Evolutionary conservation across 2,329 filamentous ascomycete species (phyloP), one percentile per base, ranked within the genome.

Genomic region (Colletotrichum godetiae): DNA sequence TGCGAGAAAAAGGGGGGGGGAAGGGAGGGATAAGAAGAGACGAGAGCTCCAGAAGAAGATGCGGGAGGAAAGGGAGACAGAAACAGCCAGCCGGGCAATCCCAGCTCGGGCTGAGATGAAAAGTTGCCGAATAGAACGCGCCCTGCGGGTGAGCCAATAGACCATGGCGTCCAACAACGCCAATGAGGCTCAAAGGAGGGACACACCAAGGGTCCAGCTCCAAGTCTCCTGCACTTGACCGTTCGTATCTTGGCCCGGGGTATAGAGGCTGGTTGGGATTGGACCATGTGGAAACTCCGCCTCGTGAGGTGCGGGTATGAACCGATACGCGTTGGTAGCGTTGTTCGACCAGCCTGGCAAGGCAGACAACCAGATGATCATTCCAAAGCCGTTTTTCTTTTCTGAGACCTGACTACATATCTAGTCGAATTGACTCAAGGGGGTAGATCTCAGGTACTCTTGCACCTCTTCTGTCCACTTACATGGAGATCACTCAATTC

Each of bases 41-140:
- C 42, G 42, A 22, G 22, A 19, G n/a, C 10, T 29, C 57, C 12
- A 52, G 15, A 63, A 46, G 33, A 62, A 27, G 49, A 10, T 35
- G 52, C 19, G 33, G 63, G 57, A 67, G 52, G 53, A 68, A 67
- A 67, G 72, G 69, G 70, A 73, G 58, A 31, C 64, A 57, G 69
- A 73, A 29, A 68, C 53, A 61, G 56, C 46, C 46, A 49, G 29
- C 49, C 27, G 31, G 58, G 59, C 62, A 59, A 37, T 29, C 35
- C 61, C 70, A 65, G 33, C 31, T 67, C 58, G 68, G 68, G 68
- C 58, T 72, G 68, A 37, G 49, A 37, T 62, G 37, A 63, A 71
- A 71, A 57, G 46, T 64, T 35, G 37, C 67, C 35, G 68, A 63
- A 42, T 22, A 27, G 35, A 57, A 24, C 7, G 61, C 55, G 33